phyloP scores from a whole-genome alignment of 2,329 filamentous ascomycete species.

The Sarocladium brachiariae region DNA sequence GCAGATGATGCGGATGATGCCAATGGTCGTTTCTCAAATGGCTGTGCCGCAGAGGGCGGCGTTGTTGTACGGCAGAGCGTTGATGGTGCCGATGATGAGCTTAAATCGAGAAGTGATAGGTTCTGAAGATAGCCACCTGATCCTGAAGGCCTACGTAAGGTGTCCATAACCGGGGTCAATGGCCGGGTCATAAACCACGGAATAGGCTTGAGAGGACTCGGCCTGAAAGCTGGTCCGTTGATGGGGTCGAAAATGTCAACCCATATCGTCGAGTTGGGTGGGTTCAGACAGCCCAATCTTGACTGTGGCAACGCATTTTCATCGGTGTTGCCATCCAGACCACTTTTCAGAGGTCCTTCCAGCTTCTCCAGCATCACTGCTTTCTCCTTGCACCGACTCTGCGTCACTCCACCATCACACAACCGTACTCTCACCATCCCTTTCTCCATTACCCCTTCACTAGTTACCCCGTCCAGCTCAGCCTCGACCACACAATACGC shows the following conservation, averaged over 20 bases:
- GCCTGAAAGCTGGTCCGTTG: constrained; percentile 37
- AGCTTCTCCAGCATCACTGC: constrained; percentile 10
- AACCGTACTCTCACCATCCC: constrained; percentile 36
- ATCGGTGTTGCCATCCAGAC: neutral
- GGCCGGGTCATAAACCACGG: constrained; percentile 37
- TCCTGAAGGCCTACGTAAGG: constrained; percentile 11
- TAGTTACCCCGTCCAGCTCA: constrained; percentile 27
- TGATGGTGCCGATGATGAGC: neutral
- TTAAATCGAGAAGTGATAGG: neutral
- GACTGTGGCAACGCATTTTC: constrained; percentile 6
- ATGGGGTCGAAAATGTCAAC: constrained; percentile 44
- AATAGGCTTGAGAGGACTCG: constrained; percentile 43
- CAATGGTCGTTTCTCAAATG: neutral
- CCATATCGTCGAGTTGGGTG: constrained; percentile 34
- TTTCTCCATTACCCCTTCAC: constrained; percentile 28
- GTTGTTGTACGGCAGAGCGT: constrained; percentile 3
- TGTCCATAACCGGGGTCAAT: constrained; percentile 13
- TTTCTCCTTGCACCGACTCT: constrained; percentile 34
- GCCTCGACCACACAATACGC: constrained; percentile 35
- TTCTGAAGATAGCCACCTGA: constrained; percentile 13
- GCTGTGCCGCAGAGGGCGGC: neutral
- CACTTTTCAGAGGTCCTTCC: neutral
- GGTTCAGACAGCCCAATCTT: constrained; percentile 17
- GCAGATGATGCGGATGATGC: neutral
- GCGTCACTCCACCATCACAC: constrained; percentile 40